phyloP scores from a whole-genome alignment of 2,329 filamentous ascomycete species.

The Chaetomium sp. region DNA sequence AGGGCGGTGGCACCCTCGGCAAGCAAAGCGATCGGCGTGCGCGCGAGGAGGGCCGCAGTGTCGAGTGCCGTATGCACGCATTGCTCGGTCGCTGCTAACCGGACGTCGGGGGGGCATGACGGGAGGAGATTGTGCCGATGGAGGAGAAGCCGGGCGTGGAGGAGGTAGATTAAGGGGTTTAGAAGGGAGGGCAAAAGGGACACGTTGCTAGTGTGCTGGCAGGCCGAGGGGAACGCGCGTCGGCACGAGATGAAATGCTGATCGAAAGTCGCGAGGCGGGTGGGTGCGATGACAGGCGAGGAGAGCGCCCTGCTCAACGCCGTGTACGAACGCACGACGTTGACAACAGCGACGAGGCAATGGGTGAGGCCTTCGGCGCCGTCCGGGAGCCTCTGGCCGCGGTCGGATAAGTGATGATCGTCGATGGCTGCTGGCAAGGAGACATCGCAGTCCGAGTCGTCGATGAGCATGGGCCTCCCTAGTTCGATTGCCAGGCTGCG shows the following conservation, averaged over 20 bases:
- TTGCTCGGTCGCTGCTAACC: conserved; percentile 72
- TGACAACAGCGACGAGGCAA: conserved; percentile 75
- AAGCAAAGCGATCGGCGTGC: conserved; percentile 59
- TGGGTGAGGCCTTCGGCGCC: conserved; percentile 62
- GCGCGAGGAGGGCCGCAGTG: conserved; percentile 73
- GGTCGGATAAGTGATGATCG: conserved; percentile 72
- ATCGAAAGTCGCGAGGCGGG: conserved; percentile 77
- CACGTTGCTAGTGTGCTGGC: conserved; percentile 66
- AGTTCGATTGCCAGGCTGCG: conserved; percentile 78
- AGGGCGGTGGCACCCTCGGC: conserved; percentile 71
- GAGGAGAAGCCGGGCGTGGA: conserved; percentile 80
- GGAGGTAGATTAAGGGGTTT: conserved; percentile 73
- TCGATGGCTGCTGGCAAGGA: conserved; percentile 77
- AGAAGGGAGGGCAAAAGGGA: conserved; percentile 74
- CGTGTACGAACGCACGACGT: conserved; percentile 77
- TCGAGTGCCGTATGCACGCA: conserved; percentile 76
- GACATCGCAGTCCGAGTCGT: conserved; percentile 87
- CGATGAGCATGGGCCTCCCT: conserved; percentile 77
- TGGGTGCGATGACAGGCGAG: conserved; percentile 64
- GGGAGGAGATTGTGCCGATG: conserved; percentile 87
- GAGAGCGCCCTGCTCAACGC: conserved; percentile 71
- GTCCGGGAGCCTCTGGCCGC: conserved; percentile 55
- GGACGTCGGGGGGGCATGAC: conserved; percentile 64
- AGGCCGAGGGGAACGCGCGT: conserved; percentile 72
- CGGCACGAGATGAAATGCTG: conserved; percentile 76